Evolutionary conservation across 225 moss, liverwort and hornwort genomes (phyloP).

Genomic region (Pleurozium schreberi): DNA sequence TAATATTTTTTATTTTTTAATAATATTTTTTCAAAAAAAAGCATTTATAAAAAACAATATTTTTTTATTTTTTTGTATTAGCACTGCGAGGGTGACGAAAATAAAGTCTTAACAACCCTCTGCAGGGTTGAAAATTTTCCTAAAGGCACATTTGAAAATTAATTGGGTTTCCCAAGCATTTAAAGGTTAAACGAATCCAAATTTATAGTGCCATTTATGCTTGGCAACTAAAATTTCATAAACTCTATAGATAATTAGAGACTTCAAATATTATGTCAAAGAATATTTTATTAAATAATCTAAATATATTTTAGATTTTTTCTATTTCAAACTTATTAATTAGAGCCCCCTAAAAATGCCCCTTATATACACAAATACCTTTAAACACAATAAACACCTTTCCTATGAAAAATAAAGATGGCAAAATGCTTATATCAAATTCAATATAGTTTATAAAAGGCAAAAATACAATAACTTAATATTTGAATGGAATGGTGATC

Average conservation of each 20-base stretch:
- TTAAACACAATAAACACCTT: rapidly evolving
- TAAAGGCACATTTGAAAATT: no score
- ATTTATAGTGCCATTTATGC: rapidly evolving
- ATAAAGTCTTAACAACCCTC: no score
- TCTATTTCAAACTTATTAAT: neutral
- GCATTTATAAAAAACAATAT: no score
- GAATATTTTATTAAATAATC: neutral
- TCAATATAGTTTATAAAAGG: neutral
- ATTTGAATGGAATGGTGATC: neutral
- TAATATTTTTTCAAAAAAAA: no score
- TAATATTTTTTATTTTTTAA: no score
- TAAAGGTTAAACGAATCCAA: neutral
- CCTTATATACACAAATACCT: no score
- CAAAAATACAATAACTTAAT: neutral
- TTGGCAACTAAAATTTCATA: no score
- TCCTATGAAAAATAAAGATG: neutral
- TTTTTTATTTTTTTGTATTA: no score
- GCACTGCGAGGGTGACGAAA: no score
- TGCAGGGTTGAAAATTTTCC: no score
- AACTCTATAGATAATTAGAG: neutral
- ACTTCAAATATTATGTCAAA: neutral
- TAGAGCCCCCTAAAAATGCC: neutral
- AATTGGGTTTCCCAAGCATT: rapidly evolving
- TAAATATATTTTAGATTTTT: rapidly evolving
- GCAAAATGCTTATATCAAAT: neutral